Evolutionary conservation across 768 basidiomycete genomes (phyloP), one percentile per base, ranked within the genome.

Genomic region (Phylloporus scabripes): DNA sequence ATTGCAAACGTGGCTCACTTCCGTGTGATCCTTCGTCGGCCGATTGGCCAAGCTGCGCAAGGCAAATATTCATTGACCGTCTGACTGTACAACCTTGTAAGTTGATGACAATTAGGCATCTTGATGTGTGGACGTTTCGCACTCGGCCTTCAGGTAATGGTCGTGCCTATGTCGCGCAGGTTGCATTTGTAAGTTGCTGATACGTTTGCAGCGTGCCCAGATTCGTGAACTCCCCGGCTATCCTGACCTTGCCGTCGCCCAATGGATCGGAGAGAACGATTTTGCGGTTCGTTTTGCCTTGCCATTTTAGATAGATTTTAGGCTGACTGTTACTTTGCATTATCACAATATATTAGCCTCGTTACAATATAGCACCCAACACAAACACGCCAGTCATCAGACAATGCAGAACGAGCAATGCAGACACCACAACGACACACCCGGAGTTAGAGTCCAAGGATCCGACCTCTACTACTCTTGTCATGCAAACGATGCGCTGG

Each of bases 401-500:
- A 24, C 78, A 82, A 14, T 70, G 74, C 33, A 23, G 7, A n/a
- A 58, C 40, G 0, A 39, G 3, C 20, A 9, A 20, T 15, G 49
- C 49, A 12, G 42, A 56, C 21, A 31, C 49, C 6, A 10, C 42
- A 28, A 40, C 15, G 24, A 17, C 38, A 14, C 17, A 32, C 17
- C 8, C 33, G 4, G 42, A 54, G 24, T 18, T 36, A 0, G 50
- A 51, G 28, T 31, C 52, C 37, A 38, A 20, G 3, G 53, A 28
- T 26, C 48, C 17, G 45, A 46, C 8, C 48, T 52, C 58, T 31
- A 10, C 59, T n/a, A 26, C 65, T 11, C 66, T 83, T 17, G 70
- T 86, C 20, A 63, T 94, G 53, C 87, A 90, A 31, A 85, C 86
- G 0, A 92, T 91, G 90, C 83, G 77, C 50, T 97, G 93, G 93